These are phyloP conservation scores for Byssochlamys sp. DNA, from an alignment of 2,329 filamentous ascomycete genomes.

Conservation along the genomic window DNA sequence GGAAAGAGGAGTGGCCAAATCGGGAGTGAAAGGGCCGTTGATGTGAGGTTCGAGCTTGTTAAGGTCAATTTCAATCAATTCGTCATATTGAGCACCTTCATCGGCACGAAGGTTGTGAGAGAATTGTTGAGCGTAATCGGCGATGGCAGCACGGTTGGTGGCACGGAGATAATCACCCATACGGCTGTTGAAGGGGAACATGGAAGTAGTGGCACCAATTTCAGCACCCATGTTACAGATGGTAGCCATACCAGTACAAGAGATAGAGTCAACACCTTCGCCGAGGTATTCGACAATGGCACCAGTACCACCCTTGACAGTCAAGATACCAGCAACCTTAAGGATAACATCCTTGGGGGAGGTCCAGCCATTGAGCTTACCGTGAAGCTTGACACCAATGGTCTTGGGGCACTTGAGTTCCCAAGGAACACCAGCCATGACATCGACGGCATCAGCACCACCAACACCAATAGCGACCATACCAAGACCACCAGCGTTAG, in stretches of 20 bases:
- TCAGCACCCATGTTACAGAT: conserved; percentile 62
- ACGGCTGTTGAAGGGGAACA: conserved; percentile 96
- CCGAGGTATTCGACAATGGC: conserved; percentile 55
- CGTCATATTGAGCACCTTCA: conserved; percentile 85
- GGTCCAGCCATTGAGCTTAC: conserved; percentile 80
- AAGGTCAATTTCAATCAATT: conserved; percentile 92
- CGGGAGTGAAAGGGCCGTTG: conserved; percentile 97
- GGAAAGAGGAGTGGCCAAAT: conserved; percentile 93
- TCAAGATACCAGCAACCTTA: conserved; percentile 91
- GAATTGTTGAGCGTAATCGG: conserved; percentile 72
- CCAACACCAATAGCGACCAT: conserved; percentile 93
- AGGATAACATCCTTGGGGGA: conserved; percentile 93
- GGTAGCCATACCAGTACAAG: conserved; percentile 78
- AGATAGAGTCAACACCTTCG: conserved; percentile 64
- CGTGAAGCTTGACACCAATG: conserved; percentile 91
- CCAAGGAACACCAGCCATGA: conserved; percentile 95
- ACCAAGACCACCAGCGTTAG: conserved; percentile 90
- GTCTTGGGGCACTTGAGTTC: conserved; percentile 96
- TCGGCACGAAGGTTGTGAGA: conserved; percentile 83
- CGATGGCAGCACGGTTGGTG: conserved; percentile 89
- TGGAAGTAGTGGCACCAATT: conserved; percentile 67
- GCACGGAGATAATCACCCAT: conserved; percentile 93
- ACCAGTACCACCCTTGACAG: conserved; percentile 95
- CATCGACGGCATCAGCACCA: conserved; percentile 95
- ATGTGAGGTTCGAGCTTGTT: conserved; percentile 91